A percentile compares a stretch with the other conserved stretches of the same genome.
These are phyloP conservation scores for Fusarium sp. DNA, from an alignment of 2,329 filamentous ascomycete genomes.

Conservation along the genomic window DNA sequence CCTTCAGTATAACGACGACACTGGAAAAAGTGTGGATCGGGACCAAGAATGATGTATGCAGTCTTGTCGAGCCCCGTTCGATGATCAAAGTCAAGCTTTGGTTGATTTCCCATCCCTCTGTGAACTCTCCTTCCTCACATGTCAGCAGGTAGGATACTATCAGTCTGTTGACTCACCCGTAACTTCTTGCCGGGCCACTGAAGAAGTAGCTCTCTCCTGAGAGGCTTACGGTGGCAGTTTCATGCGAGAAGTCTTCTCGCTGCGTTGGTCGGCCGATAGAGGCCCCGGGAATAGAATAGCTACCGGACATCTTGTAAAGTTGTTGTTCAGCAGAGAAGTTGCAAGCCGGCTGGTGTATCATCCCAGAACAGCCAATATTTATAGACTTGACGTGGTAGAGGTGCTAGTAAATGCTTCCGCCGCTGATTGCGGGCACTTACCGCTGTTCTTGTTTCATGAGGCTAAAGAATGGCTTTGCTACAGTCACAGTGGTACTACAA, in stretches of 20 bases:
- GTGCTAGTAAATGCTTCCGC: background rate
- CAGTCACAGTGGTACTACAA: constrained; percentile 10
- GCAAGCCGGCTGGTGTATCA: background rate
- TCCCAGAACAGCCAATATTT: background rate
- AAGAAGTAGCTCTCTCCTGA: constrained; percentile 34
- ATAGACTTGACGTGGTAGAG: background rate
- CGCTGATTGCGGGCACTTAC: background rate
- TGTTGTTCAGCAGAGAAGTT: background rate
- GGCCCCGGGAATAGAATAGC: background rate
- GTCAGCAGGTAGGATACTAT: background rate
- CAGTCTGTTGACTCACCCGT: constrained; percentile 13
- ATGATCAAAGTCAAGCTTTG: constrained; percentile 13
- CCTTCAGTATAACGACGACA: constrained; percentile 28
- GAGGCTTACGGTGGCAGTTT: constrained; percentile 30
- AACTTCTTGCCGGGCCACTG: constrained; percentile 29
- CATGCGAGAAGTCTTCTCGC: constrained; percentile 17
- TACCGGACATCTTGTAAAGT: background rate
- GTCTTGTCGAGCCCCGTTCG: background rate
- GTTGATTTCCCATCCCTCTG: background rate
- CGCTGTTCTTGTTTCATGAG: constrained; percentile 18
- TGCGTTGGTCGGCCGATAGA: background rate
- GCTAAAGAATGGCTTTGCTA: background rate
- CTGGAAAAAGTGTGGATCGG: constrained; percentile 30
- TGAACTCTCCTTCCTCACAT: constrained; percentile 10
- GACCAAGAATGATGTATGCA: constrained; percentile 36